Percentiles rank a stretch among this genome's conserved stretches.
phyloP scores from a whole-genome alignment of 1,139 yeast species.

The Blastobotrys malaysiensis region DNA sequence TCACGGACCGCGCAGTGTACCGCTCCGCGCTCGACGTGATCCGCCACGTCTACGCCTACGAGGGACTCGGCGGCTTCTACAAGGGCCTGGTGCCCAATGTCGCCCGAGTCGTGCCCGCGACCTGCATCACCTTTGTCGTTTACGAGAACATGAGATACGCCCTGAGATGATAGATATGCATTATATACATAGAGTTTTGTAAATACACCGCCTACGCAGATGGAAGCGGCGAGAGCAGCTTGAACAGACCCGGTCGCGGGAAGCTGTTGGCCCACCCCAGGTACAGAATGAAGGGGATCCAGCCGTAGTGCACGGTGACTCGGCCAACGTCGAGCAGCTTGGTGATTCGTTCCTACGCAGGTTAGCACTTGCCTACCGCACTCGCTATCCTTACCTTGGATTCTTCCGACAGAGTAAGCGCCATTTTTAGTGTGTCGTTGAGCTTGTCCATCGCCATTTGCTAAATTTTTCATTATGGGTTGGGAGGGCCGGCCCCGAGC shows the following conservation, averaged over 20 bases:
- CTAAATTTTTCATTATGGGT: neutral
- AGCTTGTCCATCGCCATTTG: neutral
- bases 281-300: constrained; percentile 91
- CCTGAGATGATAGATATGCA: neutral
- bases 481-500: neutral
- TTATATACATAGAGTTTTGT: constrained; percentile 8
- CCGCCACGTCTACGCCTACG: constrained; percentile 37
- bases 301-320: constrained; percentile 89
- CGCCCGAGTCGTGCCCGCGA: constrained; percentile 83
- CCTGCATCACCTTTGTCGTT: constrained; percentile 72
- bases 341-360: constrained; percentile 68
- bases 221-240: constrained; percentile 67
- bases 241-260: constrained; percentile 77
- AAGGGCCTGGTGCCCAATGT: constrained; percentile 78
- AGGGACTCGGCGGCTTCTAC: constrained; percentile 61
- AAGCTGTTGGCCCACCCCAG: constrained; percentile 82
- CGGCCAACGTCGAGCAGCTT: constrained; percentile 79
- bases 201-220: constrained; percentile 44
- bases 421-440: constrained; percentile 27
- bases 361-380: neutral
- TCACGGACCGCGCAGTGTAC: constrained; percentile 27
- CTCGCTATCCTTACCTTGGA: constrained; percentile 33
- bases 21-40: constrained; percentile 28
- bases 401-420: constrained; percentile 43
- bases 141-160: constrained; percentile 56